A percentile compares a stretch with the other conserved stretches of the same genome.
These are phyloP conservation scores for Thalassiosira mediterranea DNA, from an alignment of 352 stramenopile genomes.

Conservation along the genomic window DNA sequence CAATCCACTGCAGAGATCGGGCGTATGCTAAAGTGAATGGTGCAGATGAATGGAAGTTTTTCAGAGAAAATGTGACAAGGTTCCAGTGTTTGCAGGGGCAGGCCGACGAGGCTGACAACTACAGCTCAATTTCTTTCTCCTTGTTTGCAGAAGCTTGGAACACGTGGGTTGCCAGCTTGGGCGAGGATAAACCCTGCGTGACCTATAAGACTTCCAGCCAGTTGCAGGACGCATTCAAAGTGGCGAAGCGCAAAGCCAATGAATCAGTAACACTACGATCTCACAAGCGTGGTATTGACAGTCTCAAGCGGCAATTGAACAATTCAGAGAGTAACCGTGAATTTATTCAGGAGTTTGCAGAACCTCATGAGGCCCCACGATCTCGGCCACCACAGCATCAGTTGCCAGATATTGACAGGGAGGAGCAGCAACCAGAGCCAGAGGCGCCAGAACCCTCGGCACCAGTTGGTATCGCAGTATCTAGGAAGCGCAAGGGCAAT, in stretches of 20 bases:
- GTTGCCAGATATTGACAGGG: no score
- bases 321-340: no score
- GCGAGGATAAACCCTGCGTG: neutral
- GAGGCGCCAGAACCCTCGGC: no score
- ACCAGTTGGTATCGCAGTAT: no score
- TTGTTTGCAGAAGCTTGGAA: constrained; percentile 25
- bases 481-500: no score
- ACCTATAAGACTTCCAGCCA: constrained; percentile 25
- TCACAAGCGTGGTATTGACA: no score
- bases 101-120: constrained; percentile 16
- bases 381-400: no score
- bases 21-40: constrained; percentile 9
- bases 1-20: neutral
- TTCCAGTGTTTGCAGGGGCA: constrained; percentile 6
- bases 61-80: neutral
- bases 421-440: no score
- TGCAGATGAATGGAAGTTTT: constrained; percentile 23
- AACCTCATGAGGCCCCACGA: no score
- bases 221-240: constrained; percentile 25
- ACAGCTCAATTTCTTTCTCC: constrained; percentile 3
- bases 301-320: no score
- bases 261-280: neutral
- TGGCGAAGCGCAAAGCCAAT: neutral
- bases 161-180: constrained; percentile 3
- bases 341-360: no score